phyloP scores from a whole-genome alignment of 2,329 filamentous ascomycete genomes.

The Cytospora schulzeri region DNA sequence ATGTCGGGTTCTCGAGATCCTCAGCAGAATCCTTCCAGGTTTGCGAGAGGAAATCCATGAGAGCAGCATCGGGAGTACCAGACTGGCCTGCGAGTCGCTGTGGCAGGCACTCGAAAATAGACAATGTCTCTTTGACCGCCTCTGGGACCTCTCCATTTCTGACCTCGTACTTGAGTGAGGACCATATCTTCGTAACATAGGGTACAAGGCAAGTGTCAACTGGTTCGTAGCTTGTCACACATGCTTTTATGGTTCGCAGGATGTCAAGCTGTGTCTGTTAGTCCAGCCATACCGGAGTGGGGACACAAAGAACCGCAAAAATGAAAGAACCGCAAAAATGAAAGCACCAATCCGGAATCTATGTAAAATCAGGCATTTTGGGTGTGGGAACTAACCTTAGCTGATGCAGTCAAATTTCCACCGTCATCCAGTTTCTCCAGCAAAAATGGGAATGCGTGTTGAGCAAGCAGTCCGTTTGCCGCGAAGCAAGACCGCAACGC shows the following conservation, averaged over 20 bases:
- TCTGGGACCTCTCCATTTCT: conserved; percentile 63
- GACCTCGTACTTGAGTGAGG: conserved; percentile 64
- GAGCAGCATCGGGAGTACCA: conserved; percentile 34
- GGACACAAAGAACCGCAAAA: background rate
- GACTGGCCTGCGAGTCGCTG: conserved; percentile 32
- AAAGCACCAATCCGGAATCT: background rate
- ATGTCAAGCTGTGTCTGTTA: conserved; percentile 50
- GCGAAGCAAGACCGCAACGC: conserved; percentile 57
- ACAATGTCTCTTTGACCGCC: conserved; percentile 57
- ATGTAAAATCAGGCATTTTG: background rate
- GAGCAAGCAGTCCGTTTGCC: conserved; percentile 49
- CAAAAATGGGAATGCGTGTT: conserved; percentile 54
- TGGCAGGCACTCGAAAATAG: conserved; percentile 55
- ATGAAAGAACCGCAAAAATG: too few species aligned
- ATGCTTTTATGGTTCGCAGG: conserved; percentile 56
- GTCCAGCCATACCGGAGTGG: background rate
- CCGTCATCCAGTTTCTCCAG: conserved; percentile 61
- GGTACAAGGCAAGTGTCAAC: conserved; percentile 51
- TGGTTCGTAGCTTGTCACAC: conserved; percentile 51
- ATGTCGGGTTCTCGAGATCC: conserved; percentile 53
- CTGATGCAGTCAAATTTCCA: conserved; percentile 58
- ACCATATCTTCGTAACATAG: conserved; percentile 55
- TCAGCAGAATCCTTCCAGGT: conserved; percentile 56
- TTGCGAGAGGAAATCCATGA: conserved; percentile 49
- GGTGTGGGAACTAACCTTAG: conserved; percentile 47